phyloP scores from a whole-genome alignment of 495 filamentous ascomycete genomes.

The Astrothelium subdiscretum region DNA sequence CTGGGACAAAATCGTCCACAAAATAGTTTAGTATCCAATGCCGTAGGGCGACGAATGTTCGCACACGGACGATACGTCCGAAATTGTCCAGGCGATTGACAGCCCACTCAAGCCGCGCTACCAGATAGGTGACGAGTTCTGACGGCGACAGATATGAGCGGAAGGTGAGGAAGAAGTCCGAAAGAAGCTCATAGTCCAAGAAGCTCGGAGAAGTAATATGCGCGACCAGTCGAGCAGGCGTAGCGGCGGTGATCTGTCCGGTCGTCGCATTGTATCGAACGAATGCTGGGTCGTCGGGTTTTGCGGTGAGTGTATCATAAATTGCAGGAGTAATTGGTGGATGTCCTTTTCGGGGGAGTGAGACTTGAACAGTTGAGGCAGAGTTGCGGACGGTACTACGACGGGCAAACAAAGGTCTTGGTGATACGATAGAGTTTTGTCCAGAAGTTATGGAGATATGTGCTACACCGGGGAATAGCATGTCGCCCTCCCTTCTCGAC shows the following conservation, averaged over 20 bases:
- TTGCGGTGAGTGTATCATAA: slow-evolving; percentile 65
- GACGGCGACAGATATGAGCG: slow-evolving; percentile 67
- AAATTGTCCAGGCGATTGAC: slow-evolving; percentile 68
- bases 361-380: slow-evolving; percentile 33
- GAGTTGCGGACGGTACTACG: slow-evolving; percentile 6
- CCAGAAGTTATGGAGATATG: slow-evolving; percentile 27
- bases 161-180: slow-evolving; percentile 96
- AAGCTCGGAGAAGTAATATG: slow-evolving; percentile 94
- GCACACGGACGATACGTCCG: slow-evolving; percentile 82
- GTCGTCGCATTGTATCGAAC: slow-evolving; percentile 68
- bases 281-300: slow-evolving; percentile 64
- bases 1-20: slow-evolving; percentile 84
- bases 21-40: slow-evolving; percentile 99
- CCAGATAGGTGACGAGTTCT: slow-evolving; percentile 69
- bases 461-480: slow-evolving; percentile 31
- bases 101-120: slow-evolving; percentile 81
- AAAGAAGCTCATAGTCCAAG: slow-evolving; percentile 93
- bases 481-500: slow-evolving; percentile 37
- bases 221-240: slow-evolving; percentile 83
- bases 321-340: slow-evolving; percentile 43
- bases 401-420: not conserved
- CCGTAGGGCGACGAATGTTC: slow-evolving; percentile 89
- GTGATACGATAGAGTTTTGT: slow-evolving; percentile 21
- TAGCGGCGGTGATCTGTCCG: slow-evolving; percentile 76
- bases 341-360: slow-evolving; percentile 26